Conservation (phyloP, 116 monocot species). For the Zostera marina region DNA sequence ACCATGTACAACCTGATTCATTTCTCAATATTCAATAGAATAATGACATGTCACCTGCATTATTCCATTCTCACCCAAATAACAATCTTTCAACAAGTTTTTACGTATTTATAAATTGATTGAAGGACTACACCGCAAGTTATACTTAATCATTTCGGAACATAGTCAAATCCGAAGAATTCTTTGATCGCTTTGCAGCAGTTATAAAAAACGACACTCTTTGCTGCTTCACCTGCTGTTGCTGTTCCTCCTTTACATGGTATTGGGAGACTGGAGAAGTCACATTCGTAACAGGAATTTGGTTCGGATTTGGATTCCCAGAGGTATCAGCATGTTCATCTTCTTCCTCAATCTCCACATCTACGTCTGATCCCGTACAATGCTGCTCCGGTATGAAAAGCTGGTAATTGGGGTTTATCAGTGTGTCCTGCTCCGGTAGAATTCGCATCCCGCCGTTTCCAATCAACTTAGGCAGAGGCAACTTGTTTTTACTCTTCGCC, state of each 20-base stretch:
- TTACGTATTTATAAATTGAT: no score
- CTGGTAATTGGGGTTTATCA: conserved; percentile 82
- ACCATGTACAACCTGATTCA: conserved; percentile 14
- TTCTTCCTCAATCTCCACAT: conserved; percentile 52
- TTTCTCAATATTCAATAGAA: no score
- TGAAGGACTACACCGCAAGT: no score
- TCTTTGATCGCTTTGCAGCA: conserved; percentile 13
- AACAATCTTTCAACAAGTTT: no score
- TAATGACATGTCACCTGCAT: not conserved
- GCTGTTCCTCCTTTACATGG: no score
- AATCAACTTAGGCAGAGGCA: conserved; percentile 68
- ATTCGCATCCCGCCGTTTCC: conserved; percentile 58
- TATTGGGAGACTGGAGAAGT: not conserved
- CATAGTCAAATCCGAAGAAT: no score
- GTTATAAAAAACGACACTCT: conserved; percentile 35
- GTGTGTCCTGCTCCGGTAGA: conserved; percentile 81
- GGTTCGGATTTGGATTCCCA: conserved; percentile 14
- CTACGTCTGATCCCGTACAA: not conserved
- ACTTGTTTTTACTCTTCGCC: conserved; percentile 67
- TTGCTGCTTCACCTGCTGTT: conserved; percentile 26
- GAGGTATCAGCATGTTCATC: conserved; percentile 16
- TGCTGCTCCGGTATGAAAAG: conserved; percentile 47
- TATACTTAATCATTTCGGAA: no score
- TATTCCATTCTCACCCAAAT: not conserved
- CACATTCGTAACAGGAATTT: conserved; percentile 4